Base-by-base conservation (phyloP, 768 basidiomycete species). In the Tephrocybe sp. region DNA sequence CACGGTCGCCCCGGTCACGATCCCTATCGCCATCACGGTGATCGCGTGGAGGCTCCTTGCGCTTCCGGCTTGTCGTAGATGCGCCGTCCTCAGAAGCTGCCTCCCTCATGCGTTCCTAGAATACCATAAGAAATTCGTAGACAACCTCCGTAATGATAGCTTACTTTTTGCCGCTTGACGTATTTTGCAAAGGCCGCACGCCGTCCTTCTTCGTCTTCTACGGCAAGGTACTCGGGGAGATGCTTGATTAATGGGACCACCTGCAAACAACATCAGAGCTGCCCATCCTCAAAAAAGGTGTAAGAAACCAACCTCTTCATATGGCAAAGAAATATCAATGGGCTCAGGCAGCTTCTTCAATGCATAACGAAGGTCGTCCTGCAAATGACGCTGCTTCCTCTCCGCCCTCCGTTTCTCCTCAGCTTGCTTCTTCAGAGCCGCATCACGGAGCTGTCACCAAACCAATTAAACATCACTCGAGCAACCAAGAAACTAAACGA, bases 311-410 rank as follows among this genome's bases (percentile, higher is more conserved):
- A 91, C 94, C 59, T 89, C 84, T 58, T 98, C 95, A 62, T 88
- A 98, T 1, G 86, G 65, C 50, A 85, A 64, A 24, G 70, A 81
- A 43, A 94, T 66, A 57, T 96, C 92, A 33, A 98, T 68, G 1
- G 90, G 80, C 43, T 94, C 90, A 0, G 89, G 67, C 6, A 96
- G 74, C 65, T 96, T 96, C 72, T 90, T 93, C 57, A 98, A 75
- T 0, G 95, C 97, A 70, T 98, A 97, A 5, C 97, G 86, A 32
- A 99, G 75, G 63, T 98, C 97, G 68, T 99, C 97, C 62, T 97
- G 92, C 55, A 93, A 70, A 66, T 96, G 90, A 23, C 95, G 80
- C 51, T 87, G 84, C 61, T 80, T 85, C 51, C 93, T 79, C 68
- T 98, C 97, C 0, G 84, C 72, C 30, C 93, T 81, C n/a, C 86